Base-by-base conservation (phyloP, 441 rosid species). In the Heliophila coronopifolia region DNA sequence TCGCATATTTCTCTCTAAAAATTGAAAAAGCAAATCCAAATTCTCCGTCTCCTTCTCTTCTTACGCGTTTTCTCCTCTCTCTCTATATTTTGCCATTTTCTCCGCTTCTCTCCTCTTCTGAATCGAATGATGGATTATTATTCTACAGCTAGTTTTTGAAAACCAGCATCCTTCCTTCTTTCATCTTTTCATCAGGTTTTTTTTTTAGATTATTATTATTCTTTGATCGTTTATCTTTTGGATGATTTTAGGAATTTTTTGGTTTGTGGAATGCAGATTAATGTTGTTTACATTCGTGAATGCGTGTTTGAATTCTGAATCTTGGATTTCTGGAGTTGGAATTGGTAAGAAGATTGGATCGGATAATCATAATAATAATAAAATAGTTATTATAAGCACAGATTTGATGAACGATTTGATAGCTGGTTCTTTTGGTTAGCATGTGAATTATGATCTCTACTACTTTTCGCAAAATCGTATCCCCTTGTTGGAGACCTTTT, bases 401-500 rank as follows among this genome's bases (percentile, higher is more conserved):
- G 70, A 59, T 66, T 67, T 56, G 50, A 62, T 65, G 69, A 81
- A 67, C 66, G 72, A 60, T 69, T 76, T 68, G 71, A 74, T 78
- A 55, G 75, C 75, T 30, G 83, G 90, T 68, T 84, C 72, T 56
- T 84, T 80, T 65, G 84, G 89, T 67, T 63, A 53, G 60, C 66
- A 83, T 85, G 86, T 83, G 63, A 89, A 80, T 65, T 51, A 85
- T 86, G 97, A 78, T 84, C 56, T 71, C 96, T n/a, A 64, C 73
- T 46, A 47, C 83, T 57, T 56, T 84, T 56, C 74, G 82, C 83
- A 73, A 73, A 54, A 70, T 86, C 51, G 78, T 91, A 43, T 68
- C 86, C 6, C 82, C 83, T 49, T 91, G 98, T 72, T 91, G 93
- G 96, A 86, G 77, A 72, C 84, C 96, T 61, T 77, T 77, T 3